Percentiles rank a stretch among this genome's conserved stretches.
Conservation (phyloP, 2,329 filamentous ascomycete genomes). For the Cordyceps cateniannulata region DNA sequence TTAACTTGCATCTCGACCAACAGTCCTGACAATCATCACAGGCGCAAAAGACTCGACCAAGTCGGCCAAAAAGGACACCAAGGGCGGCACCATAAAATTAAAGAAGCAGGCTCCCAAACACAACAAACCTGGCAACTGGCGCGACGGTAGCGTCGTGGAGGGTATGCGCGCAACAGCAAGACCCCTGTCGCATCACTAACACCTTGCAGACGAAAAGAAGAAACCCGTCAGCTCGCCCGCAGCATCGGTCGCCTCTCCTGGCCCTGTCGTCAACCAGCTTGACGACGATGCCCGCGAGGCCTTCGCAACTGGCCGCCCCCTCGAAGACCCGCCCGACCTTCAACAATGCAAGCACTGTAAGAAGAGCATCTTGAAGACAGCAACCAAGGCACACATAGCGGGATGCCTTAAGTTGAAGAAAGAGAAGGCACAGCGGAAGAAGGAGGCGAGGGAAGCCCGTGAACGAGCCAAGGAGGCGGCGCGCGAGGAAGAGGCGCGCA, state of each 20-base stretch:
- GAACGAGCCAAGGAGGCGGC: slow-evolving; percentile 60
- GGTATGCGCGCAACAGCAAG: slow-evolving; percentile 37
- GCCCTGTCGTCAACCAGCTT: slow-evolving; percentile 58
- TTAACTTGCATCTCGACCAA: background rate
- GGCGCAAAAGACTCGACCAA: slow-evolving; percentile 55
- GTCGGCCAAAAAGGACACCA: slow-evolving; percentile 49
- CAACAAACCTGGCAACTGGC: slow-evolving; percentile 64
- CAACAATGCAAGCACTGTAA: slow-evolving; percentile 93
- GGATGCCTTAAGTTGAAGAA: slow-evolving; percentile 81
- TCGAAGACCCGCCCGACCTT: slow-evolving; percentile 73
- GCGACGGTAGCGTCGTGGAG: slow-evolving; percentile 57
- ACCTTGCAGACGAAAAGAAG: slow-evolving; percentile 47
- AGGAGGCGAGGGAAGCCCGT: slow-evolving; percentile 64
- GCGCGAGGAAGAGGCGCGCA: slow-evolving; percentile 48
- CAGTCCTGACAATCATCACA: slow-evolving; percentile 17
- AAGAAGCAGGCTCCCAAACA: slow-evolving; percentile 58
- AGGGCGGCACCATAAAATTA: slow-evolving; percentile 51
- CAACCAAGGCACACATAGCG: slow-evolving; percentile 72
- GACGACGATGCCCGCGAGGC: slow-evolving; percentile 71
- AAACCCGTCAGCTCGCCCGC: slow-evolving; percentile 37
- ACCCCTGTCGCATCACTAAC: background rate
- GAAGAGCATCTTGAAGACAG: slow-evolving; percentile 71
- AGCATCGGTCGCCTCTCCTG: slow-evolving; percentile 40
- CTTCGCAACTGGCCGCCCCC: slow-evolving; percentile 73
- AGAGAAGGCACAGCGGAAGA: slow-evolving; percentile 71